Evolutionary conservation across 78 protist genomes (phyloP).

Genomic region (Tieghemostelium lacteum): DNA sequence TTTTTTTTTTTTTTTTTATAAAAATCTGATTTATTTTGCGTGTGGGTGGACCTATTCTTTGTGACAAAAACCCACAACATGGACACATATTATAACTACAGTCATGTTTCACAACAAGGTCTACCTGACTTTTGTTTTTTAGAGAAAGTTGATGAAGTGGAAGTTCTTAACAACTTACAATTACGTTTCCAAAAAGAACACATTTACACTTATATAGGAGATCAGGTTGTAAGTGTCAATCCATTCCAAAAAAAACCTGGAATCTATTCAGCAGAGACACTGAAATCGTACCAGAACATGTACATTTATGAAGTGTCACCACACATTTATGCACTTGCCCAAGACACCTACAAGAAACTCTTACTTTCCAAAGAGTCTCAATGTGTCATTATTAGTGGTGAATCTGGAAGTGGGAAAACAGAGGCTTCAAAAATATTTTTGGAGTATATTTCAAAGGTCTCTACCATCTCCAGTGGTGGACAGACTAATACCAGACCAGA

Average conservation of each 20-base stretch:
- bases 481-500: slow-evolving; percentile 22
- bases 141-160: slow-evolving; percentile 15
- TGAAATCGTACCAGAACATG: slow-evolving; percentile 41
- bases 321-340: slow-evolving; percentile 91
- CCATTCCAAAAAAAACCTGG: slow-evolving; percentile 19
- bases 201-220: slow-evolving; percentile 60
- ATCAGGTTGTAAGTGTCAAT: slow-evolving; percentile 55
- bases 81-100: too few species aligned
- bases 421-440: slow-evolving; percentile 86
- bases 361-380: slow-evolving; percentile 58
- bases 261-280: background rate
- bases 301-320: slow-evolving; percentile 75
- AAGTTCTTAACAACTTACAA: slow-evolving; percentile 9
- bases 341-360: slow-evolving; percentile 76
- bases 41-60: too few species aligned
- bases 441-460: slow-evolving; percentile 90
- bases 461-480: background rate
- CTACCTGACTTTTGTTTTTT: slow-evolving; percentile 55
- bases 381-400: slow-evolving; percentile 92
- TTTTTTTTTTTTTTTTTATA: too few species aligned
- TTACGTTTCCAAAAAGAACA: slow-evolving; percentile 7
- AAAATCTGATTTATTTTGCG: too few species aligned
- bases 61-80: too few species aligned
- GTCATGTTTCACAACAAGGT: too few species aligned
- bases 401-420: slow-evolving; percentile 91